Percentiles rank a stretch among this genome's conserved stretches.
phyloP scores from a whole-genome alignment of 2,329 filamentous ascomycete genomes.

The Talaromyces sp. region DNA sequence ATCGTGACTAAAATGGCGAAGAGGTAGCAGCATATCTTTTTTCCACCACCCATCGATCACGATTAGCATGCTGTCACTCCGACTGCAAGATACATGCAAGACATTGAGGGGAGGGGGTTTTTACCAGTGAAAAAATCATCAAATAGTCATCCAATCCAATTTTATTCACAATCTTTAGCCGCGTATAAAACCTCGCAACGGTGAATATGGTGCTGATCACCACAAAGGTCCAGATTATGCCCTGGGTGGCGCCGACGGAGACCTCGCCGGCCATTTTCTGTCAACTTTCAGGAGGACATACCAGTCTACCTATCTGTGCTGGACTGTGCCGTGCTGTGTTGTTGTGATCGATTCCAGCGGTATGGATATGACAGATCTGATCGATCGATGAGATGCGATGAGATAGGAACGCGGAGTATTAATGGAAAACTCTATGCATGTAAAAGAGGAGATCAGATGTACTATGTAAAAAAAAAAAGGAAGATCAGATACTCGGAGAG shows the following conservation, averaged over 20 bases:
- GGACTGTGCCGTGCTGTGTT: no score
- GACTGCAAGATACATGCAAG: no score
- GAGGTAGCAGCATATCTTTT: slow-evolving; percentile 12
- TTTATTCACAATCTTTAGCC: slow-evolving; percentile 14
- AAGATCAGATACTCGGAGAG: neutral
- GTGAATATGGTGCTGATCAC: slow-evolving; percentile 14
- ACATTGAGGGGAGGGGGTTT: no score
- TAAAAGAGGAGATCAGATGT: neutral
- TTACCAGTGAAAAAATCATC: slow-evolving; percentile 15
- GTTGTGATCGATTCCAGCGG: neutral
- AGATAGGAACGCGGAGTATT: neutral
- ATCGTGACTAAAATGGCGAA: slow-evolving; percentile 13
- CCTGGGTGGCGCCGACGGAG: slow-evolving; percentile 11
- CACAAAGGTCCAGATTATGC: slow-evolving; percentile 17
- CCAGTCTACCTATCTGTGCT: neutral
- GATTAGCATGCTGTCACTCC: no score
- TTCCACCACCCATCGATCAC: no score
- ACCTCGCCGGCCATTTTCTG: neutral
- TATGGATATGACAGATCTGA: slow-evolving; percentile 6
- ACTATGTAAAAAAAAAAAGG: neutral
- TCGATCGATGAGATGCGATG: neutral
- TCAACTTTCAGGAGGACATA: neutral
- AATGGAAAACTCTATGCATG: slow-evolving; percentile 1
- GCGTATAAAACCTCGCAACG: slow-evolving; percentile 15
- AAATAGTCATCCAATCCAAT: slow-evolving; percentile 18